A percentile compares a stretch with the other conserved stretches of the same genome.
Evolutionary conservation across 441 rosid genomes (phyloP).

Genomic region (Aleurites moluccanus): DNA sequence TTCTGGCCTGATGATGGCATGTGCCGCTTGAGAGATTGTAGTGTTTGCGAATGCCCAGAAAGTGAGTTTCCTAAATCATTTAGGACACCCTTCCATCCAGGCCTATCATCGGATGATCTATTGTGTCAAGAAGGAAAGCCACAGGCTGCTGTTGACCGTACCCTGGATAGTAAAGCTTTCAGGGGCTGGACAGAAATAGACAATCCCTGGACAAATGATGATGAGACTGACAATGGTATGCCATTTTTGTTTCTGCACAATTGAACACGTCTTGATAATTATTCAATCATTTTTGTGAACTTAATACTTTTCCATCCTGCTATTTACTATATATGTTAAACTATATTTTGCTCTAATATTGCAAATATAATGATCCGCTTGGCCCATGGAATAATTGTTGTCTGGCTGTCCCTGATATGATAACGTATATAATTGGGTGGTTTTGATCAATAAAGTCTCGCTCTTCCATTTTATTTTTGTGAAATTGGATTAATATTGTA

Average conservation of each 20-base stretch:
- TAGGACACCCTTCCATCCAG: conserved; percentile 47
- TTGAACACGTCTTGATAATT: background rate
- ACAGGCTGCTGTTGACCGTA: conserved; percentile 81
- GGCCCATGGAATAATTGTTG: background rate
- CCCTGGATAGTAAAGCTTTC: conserved; percentile 66
- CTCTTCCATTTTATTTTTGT: background rate
- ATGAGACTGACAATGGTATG: conserved; percentile 85
- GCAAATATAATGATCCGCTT: too few relatives aligned
- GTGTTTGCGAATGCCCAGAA: conserved; percentile 93
- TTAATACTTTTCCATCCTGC: background rate
- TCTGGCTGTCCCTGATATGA: background rate
- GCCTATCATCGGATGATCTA: conserved; percentile 61
- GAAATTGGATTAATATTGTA: background rate
- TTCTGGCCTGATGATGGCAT: conserved; percentile 98
- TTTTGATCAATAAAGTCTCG: background rate
- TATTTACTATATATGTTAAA: background rate
- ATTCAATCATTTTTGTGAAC: background rate
- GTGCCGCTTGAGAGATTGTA: conserved; percentile 92
- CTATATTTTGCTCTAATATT: too few relatives aligned
- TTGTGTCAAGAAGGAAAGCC: conserved; percentile 95
- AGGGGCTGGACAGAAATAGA: conserved; percentile 84
- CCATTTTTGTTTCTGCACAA: conserved; percentile 1
- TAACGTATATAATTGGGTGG: background rate
- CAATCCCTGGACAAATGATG: conserved; percentile 95
- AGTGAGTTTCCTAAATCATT: conserved; percentile 79